Percentiles rank a stretch among this genome's conserved stretches.
Conservation (phyloP, 768 basidiomycete genomes). For the Sarcodon sp. region DNA sequence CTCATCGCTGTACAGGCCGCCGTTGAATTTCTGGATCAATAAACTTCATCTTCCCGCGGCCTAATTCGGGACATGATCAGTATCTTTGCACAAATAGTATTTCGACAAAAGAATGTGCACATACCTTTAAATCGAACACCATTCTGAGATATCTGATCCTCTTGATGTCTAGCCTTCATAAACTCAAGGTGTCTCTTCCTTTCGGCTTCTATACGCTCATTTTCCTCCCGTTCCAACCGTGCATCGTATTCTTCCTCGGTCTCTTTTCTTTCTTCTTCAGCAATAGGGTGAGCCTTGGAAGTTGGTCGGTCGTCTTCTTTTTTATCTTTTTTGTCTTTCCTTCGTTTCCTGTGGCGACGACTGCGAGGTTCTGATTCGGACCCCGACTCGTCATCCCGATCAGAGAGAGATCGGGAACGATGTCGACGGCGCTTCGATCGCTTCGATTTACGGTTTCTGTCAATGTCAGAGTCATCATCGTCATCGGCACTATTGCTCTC, state of each 20-base stretch:
- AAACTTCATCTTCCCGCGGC: constrained; percentile 58
- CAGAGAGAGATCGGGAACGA: constrained; percentile 1
- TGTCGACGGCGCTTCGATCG: no score
- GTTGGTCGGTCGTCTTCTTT: constrained; percentile 1
- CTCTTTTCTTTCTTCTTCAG: constrained; percentile 23
- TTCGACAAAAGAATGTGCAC: constrained; percentile 3
- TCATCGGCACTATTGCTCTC: constrained; percentile 5
- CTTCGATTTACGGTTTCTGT: constrained; percentile 1
- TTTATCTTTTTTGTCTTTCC: constrained; percentile 3
- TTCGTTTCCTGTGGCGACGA: constrained; percentile 1
- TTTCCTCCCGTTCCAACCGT: constrained; percentile 54
- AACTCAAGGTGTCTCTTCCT: constrained; percentile 35
- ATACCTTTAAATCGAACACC: constrained; percentile 58
- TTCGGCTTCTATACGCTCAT: constrained; percentile 36
- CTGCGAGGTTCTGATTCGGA: not conserved
- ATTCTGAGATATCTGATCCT: constrained; percentile 18
- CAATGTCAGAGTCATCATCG: constrained; percentile 6
- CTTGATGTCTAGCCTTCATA: constrained; percentile 26
- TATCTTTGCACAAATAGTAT: not conserved
- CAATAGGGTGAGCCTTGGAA: constrained; percentile 4
- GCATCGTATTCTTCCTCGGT: constrained; percentile 68
- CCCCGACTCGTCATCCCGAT: constrained; percentile 2
- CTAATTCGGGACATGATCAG: constrained; percentile 14
- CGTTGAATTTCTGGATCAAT: constrained; percentile 41
- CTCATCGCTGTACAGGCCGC: not conserved